These are phyloP conservation scores for Trichoderma semiorbis DNA, from an alignment of 2,329 filamentous ascomycete genomes.

Conservation along the genomic window DNA sequence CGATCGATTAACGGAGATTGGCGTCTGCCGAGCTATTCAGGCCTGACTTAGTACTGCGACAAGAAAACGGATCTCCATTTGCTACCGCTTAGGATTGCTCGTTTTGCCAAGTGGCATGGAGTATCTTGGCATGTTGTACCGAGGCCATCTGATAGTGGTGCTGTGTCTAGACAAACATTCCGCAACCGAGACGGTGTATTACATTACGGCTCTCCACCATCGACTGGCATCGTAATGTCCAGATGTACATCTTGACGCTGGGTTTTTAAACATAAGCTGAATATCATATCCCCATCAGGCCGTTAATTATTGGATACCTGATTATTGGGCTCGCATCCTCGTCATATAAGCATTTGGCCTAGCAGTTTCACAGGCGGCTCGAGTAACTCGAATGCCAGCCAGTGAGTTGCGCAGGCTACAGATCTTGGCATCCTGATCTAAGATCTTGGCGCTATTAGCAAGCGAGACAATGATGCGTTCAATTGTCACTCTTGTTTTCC, in stretches of 20 bases:
- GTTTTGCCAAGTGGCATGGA: not conserved
- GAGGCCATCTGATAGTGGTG: not conserved
- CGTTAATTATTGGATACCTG: not conserved
- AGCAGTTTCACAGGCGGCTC: not conserved
- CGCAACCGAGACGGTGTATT: constrained; percentile 1
- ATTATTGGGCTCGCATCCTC: not conserved
- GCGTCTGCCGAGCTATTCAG: constrained; percentile 1
- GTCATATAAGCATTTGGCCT: too few relatives aligned
- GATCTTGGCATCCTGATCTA: not conserved
- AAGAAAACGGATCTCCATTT: not conserved
- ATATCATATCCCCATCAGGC: not conserved
- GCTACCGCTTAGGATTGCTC: not conserved
- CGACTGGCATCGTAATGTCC: not conserved
- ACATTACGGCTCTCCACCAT: not conserved
- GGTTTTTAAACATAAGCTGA: not conserved
- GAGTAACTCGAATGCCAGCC: not conserved
- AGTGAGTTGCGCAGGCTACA: not conserved
- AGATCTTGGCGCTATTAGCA: not conserved
- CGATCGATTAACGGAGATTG: constrained; percentile 11
- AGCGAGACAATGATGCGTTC: not conserved
- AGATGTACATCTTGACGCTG: not conserved
- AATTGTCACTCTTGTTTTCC: not conserved
- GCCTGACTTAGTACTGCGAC: not conserved
- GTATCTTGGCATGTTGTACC: not conserved
- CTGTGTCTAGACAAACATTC: constrained; percentile 7